Evolutionary conservation across 2,329 filamentous ascomycete species (phyloP).

Genomic region (Aureobasidium pullulans): DNA sequence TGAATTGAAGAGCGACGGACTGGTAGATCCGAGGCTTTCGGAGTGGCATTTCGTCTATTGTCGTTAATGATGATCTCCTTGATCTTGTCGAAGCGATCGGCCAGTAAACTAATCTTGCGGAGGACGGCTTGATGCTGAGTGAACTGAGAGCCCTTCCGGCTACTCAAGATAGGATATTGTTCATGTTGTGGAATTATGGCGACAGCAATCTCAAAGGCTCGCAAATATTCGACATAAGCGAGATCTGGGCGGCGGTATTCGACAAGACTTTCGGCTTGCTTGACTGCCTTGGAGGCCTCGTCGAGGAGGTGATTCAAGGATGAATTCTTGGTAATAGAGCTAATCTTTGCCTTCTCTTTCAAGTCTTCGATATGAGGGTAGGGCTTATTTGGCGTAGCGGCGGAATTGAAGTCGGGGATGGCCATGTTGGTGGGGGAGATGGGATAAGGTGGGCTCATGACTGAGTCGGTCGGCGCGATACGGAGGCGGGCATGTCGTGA

Average conservation of each 20-base stretch:
- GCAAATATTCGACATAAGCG: conserved; percentile 77
- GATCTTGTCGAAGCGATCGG: conserved; percentile 39
- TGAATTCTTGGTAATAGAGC: conserved; percentile 25
- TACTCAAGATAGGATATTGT: conserved; percentile 47
- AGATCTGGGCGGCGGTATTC: conserved; percentile 61
- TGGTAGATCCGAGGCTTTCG: not conserved
- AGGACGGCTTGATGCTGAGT: conserved; percentile 19
- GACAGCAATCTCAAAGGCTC: conserved; percentile 70
- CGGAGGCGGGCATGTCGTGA: not conserved
- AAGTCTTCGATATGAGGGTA: conserved; percentile 38
- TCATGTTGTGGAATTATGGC: conserved; percentile 69
- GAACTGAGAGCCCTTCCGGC: not conserved
- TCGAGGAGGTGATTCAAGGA: conserved; percentile 31
- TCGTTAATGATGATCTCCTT: conserved; percentile 46
- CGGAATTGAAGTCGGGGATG: not conserved
- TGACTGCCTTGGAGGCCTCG: conserved; percentile 34
- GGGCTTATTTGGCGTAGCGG: conserved; percentile 3
- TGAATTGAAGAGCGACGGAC: conserved; percentile 18
- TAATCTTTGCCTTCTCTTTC: conserved; percentile 29
- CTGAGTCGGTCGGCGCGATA: not conserved
- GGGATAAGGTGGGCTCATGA: conserved; percentile 13
- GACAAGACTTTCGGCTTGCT: conserved; percentile 50
- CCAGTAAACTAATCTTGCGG: conserved; percentile 26
- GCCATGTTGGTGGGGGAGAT: not conserved
- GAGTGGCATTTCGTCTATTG: conserved; percentile 51